Evolutionary conservation across 768 basidiomycete genomes (phyloP).

Genomic region (Panellus pusillus): DNA sequence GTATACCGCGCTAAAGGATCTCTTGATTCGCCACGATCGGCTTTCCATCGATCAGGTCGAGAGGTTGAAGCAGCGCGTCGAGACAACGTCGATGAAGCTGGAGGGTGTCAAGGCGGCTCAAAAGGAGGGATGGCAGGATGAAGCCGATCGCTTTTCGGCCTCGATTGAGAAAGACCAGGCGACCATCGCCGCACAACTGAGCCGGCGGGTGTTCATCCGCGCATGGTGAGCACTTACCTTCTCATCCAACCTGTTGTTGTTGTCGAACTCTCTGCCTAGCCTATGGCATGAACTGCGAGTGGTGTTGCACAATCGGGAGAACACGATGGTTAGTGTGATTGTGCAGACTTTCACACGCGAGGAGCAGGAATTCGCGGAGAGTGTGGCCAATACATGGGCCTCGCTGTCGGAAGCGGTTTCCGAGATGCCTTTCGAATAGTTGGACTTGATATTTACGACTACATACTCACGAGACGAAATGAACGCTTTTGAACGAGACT

Average conservation of each 20-base stretch:
- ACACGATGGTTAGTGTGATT: conserved; percentile 71
- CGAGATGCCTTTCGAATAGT: conserved; percentile 83
- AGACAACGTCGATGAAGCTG: conserved; percentile 70
- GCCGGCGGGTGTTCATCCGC: conserved; percentile 82
- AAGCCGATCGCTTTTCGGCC: conserved; percentile 72
- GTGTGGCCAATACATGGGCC: conserved; percentile 69
- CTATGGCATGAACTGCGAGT: conserved; percentile 97
- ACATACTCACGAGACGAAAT: neutral
- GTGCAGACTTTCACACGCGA: conserved; percentile 74
- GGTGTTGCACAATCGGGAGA: conserved; percentile 88
- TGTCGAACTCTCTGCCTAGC: conserved; percentile 37
- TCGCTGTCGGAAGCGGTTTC: conserved; percentile 70
- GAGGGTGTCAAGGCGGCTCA: conserved; percentile 67
- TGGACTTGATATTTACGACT: conserved; percentile 1
- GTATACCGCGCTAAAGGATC: conserved; percentile 82
- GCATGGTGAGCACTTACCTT: conserved; percentile 58
- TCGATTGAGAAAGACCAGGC: conserved; percentile 85
- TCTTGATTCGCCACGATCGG: conserved; percentile 86
- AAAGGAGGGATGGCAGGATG: conserved; percentile 85
- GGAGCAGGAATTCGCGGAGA: conserved; percentile 68
- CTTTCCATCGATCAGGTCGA: conserved; percentile 88
- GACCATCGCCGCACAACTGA: conserved; percentile 70
- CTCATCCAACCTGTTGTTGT: neutral
- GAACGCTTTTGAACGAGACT: neutral
- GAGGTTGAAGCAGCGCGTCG: conserved; percentile 82